A percentile compares a stretch with the other conserved stretches of the same genome.
phyloP scores from a whole-genome alignment of 2,329 filamentous ascomycete species.

The Colletotrichum filicis region DNA sequence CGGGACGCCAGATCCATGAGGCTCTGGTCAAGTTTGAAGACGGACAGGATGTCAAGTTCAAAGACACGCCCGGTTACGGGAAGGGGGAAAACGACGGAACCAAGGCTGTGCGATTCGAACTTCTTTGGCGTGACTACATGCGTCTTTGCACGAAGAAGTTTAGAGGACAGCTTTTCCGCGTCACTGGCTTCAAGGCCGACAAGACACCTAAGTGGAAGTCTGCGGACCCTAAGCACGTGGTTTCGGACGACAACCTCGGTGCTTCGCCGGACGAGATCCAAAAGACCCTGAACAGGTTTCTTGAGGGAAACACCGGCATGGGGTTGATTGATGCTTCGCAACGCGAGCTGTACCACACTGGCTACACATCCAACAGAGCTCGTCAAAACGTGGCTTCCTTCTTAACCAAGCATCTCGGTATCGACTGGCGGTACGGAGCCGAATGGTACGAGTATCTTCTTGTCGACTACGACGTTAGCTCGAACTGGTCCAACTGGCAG shows the following conservation, averaged over 20 bases:
- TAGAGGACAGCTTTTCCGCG: constrained; percentile 69
- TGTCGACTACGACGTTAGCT: constrained; percentile 80
- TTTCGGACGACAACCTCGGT: constrained; percentile 42
- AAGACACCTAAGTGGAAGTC: constrained; percentile 62
- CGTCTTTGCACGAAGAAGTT: constrained; percentile 80
- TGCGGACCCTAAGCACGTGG: constrained; percentile 50
- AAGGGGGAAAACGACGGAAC: constrained; percentile 80
- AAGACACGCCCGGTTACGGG: constrained; percentile 66
- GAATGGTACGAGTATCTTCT: constrained; percentile 85
- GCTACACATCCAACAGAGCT: constrained; percentile 81
- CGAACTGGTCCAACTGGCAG: constrained; percentile 87
- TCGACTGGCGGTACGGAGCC: constrained; percentile 84
- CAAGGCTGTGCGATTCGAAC: constrained; percentile 74
- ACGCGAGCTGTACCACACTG: constrained; percentile 78
- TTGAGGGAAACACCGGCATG: constrained; percentile 77
- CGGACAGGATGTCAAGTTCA: constrained; percentile 57
- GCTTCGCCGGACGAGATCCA: constrained; percentile 50
- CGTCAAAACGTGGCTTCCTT: constrained; percentile 83
- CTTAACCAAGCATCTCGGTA: constrained; percentile 75
- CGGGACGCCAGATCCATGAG: constrained; percentile 77
- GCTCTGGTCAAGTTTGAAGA: constrained; percentile 77
- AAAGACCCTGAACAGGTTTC: constrained; percentile 66
- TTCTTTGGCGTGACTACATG: constrained; percentile 87
- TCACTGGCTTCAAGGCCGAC: constrained; percentile 70
- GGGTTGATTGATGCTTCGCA: constrained; percentile 83